Evolutionary conservation across 139 green algal genomes (phyloP).

Genomic region (Chlorella sp.): DNA sequence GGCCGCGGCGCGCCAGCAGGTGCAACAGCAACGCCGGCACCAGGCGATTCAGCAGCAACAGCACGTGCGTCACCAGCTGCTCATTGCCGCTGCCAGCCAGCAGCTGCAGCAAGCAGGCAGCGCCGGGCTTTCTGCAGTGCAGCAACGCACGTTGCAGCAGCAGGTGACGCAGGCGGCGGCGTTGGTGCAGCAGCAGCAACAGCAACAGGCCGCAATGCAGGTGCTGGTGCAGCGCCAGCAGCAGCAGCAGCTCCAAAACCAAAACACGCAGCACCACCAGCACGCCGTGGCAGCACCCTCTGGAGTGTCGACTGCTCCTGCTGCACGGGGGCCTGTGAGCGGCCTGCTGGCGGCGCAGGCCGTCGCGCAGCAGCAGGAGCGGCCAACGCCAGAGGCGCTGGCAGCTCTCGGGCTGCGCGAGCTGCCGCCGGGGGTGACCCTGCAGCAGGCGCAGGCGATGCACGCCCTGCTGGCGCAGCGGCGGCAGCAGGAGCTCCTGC

Average conservation of each 20-base stretch:
- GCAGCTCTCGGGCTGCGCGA: no score
- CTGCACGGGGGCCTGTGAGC: background rate
- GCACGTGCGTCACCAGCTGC: background rate
- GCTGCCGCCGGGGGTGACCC: no score
- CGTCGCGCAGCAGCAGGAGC: background rate
- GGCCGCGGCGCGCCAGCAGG: background rate
- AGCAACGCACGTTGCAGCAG: background rate
- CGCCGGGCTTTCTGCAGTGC: no score
- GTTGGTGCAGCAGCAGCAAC: background rate
- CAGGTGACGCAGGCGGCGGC: background rate
- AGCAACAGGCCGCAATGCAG: background rate
- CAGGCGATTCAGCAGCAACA: background rate
- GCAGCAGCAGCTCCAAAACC: background rate
- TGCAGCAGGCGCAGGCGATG: background rate
- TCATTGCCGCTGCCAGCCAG: background rate
- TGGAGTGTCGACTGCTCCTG: background rate
- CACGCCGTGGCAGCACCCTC: background rate
- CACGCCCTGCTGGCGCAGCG: conserved; percentile 14
- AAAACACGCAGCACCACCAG: background rate
- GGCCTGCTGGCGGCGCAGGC: background rate
- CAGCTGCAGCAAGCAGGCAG: conserved; percentile 4
- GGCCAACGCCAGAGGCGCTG: background rate
- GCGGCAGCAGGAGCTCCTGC: background rate
- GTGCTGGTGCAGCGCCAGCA: background rate
- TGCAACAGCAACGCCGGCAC: background rate